Base-by-base conservation (phyloP, 1,284 basidiomycete species). In the Cryptococcus amylolentus region DNA sequence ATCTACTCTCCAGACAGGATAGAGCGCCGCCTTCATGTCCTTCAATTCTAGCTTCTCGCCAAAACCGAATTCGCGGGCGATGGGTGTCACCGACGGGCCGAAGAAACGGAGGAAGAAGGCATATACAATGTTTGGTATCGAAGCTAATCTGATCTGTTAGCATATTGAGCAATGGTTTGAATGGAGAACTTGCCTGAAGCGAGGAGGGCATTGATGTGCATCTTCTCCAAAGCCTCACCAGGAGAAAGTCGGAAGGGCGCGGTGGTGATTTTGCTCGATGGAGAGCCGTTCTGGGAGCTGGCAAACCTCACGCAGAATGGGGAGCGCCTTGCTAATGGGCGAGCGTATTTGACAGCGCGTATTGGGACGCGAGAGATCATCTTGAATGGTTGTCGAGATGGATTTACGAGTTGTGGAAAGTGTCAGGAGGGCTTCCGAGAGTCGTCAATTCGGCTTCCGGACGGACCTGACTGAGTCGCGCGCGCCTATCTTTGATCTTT, bases 1-100 rank as follows among this genome's bases (percentile, higher is more conserved):
- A 45, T 76, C 73, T 4, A 65, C 53, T 26, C 72, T 55, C 73
- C 73, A 76, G 16, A 72, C 58, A 20, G 73, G 73, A 54, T 68
- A 76, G 52, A 71, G 66, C 1, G 62, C 67, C 27, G 73, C 65
- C 55, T 69, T 71, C 62, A 76, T 65, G 18, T 58, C 50, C 38
- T 57, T 64, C 56, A 74, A 46, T 38, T 54, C 47, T 16, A 73
- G 47, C 10, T 28, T 52, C 31, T 60, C 43, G 31, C 71, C 70
- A 10, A 72, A 28, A 1, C 71, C 70, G 43, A 73, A 59, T 54
- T 72, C 67, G 28, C 54, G 53, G 10, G 63, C 68, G 4, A 70
- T 39, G 5, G 58, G 53, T 20, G 63, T 57, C 5, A 68, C 49
- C 5, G 39, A 52, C 0, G 58, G 35, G 18, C 73, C 73, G 46